A percentile compares a stretch with the other conserved stretches of the same genome.
Evolutionary conservation across 345 rosid genomes (phyloP).

Genomic region (Arabidopsis arenosa): DNA sequence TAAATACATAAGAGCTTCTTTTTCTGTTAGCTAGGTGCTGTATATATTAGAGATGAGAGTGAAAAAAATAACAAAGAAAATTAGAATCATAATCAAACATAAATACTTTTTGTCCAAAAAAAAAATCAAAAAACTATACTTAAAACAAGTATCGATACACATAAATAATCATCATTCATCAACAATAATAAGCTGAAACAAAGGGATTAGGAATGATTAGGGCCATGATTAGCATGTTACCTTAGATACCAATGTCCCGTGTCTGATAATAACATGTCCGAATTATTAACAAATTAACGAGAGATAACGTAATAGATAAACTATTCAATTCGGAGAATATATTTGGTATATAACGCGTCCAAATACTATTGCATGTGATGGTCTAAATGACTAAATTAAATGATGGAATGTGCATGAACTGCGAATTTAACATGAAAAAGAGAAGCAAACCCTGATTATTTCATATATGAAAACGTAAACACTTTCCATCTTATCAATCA

Average conservation of each 20-base stretch:
- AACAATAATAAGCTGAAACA: constrained; percentile 33
- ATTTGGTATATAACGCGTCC: constrained; percentile 29
- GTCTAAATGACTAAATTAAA: constrained; percentile 14
- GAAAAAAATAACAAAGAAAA: not conserved
- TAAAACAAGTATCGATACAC: not conserved
- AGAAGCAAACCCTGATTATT: constrained; percentile 12
- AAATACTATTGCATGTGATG: constrained; percentile 44
- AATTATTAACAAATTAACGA: constrained; percentile 8
- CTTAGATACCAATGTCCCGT: constrained; percentile 45
- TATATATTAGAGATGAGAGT: constrained; percentile 7
- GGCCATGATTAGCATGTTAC: constrained; percentile 59
- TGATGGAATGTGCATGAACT: constrained; percentile 41
- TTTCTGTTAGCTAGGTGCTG: not conserved
- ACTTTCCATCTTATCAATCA: constrained; percentile 13
- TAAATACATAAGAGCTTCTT: not conserved
- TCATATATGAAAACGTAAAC: constrained; percentile 20
- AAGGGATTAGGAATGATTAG: constrained; percentile 46
- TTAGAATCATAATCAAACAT: not conserved
- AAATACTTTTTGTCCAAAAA: not conserved
- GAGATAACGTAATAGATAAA: constrained; percentile 18
- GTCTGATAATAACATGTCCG: constrained; percentile 24
- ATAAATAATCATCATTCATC: constrained; percentile 13
- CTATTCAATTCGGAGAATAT: constrained; percentile 38
- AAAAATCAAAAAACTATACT: too few relatives aligned
- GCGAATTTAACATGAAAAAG: constrained; percentile 26